phyloP scores from a whole-genome alignment of 1,284 basidiomycete species.

The Ustilago shanxiensis region DNA sequence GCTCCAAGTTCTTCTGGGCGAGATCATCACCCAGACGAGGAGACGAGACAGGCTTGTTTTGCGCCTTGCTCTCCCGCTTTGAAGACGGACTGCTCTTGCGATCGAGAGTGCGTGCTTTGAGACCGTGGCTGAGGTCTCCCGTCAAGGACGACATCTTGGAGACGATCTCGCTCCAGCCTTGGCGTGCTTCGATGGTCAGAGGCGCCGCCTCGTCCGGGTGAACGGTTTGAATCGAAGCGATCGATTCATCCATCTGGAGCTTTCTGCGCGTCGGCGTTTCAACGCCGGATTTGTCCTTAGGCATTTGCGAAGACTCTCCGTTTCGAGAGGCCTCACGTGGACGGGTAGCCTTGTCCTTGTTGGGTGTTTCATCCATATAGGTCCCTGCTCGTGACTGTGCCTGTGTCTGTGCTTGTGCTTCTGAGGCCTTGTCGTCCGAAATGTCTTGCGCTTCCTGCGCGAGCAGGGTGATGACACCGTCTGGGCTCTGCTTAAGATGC shows the following conservation, averaged over 20 bases:
- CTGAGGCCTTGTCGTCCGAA: conserved; percentile 35
- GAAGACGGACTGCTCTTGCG: conserved; percentile 13
- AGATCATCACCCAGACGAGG: neutral
- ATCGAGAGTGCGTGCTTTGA: conserved; percentile 24
- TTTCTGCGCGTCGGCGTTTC: conserved; percentile 15
- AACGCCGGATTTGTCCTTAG: neutral
- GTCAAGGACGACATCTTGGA: conserved; percentile 46
- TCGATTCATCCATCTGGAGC: conserved; percentile 25
- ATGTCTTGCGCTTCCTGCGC: conserved; percentile 43
- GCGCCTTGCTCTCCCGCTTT: neutral
- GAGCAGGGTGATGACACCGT: conserved; percentile 43
- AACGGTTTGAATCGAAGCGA: conserved; percentile 29
- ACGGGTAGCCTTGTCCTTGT: neutral
- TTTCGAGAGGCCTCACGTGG: neutral
- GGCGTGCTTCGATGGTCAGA: conserved; percentile 52
- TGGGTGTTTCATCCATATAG: neutral
- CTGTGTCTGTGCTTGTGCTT: conserved; percentile 9
- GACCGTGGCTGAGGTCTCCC: conserved; percentile 16
- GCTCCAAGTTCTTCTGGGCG: neutral
- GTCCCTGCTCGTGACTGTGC: neutral
- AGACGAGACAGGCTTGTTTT: neutral
- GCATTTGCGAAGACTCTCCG: neutral
- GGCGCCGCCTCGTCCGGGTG: conserved; percentile 27
- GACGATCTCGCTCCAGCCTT: conserved; percentile 60
- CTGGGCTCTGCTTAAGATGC: conserved; percentile 44